Evolutionary conservation across 139 green algal genomes (phyloP).

Genomic region (Chlamydomonas applanata): DNA sequence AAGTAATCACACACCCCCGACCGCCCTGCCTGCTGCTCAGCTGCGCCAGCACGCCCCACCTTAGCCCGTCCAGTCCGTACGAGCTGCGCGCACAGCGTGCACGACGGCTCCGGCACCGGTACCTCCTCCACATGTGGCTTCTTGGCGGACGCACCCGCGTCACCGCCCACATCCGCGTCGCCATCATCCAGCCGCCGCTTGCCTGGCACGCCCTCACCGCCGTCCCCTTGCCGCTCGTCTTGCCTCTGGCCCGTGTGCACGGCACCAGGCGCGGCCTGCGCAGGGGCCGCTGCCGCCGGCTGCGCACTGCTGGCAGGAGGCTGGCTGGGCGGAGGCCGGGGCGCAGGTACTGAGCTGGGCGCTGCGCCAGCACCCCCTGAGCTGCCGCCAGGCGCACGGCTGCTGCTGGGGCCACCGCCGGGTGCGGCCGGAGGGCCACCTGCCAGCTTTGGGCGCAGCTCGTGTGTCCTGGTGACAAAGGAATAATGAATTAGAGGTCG

Average conservation of each 20-base stretch:
- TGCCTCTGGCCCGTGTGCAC: background rate
- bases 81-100: conserved; percentile 33
- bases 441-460: no score
- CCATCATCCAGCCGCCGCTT: conserved; percentile 6
- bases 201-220: background rate
- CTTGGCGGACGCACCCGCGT: background rate
- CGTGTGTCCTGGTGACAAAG: no score
- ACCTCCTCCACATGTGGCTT: conserved; percentile 6
- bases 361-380: no score
- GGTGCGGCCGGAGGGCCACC: no score
- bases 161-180: background rate
- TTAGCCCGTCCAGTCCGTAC: conserved; percentile 19
- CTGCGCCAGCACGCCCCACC: conserved; percentile 6
- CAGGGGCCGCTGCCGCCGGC: background rate
- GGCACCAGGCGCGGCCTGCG: background rate
- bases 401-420: no score
- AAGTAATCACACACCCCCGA: no score
- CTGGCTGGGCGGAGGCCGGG: no score
- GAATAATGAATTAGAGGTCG: no score
- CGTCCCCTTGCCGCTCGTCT: background rate
- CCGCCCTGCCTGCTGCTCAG: no score
- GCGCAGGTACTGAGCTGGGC: background rate
- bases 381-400: no score
- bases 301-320: no score
- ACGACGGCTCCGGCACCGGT: conserved; percentile 9